Base-by-base conservation (phyloP, 1,139 yeast genomes). In the Taphrina sp. region DNA sequence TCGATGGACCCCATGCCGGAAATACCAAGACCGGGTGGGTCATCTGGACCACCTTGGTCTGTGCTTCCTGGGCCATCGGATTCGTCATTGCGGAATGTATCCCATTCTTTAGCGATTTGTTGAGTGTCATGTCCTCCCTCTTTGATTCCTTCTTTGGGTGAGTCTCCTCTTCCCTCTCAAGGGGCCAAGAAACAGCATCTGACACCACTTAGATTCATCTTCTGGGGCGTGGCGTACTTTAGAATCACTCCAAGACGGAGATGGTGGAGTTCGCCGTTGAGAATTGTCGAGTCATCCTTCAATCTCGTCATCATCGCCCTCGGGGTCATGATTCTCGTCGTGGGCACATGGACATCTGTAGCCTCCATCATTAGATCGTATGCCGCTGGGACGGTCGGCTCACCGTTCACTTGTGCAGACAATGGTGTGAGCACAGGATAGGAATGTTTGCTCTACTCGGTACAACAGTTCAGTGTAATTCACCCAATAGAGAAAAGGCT, bases 101-200 rank as follows among this genome's bases (percentile, higher is more conserved):
- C 64, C 85, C 85, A 12, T 80, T 80, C 67, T 80, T 80, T 66
- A 74, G 79, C 28, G 83, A 79, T 63, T 68, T 80, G 61, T 70
- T 80, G 44, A 74, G 82, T 4, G 70, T 80, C 64, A 79, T 80
- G 83, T 76, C 79, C n/a, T 79, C 84, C 2, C 69, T 80, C 52
- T 80, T 80, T 63, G 84, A 79, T 65, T 78, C 83, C 64, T 80
- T 82, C 81, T 80, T 80, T 63, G 84, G n/a, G n/a, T n/a, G n/a
- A n/a, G n/a, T n/a, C n/a, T n/a, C n/a, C n/a, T n/a, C n/a, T n/a
- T n/a, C n/a, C n/a, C n/a, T n/a, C n/a, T n/a, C n/a, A n/a, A n/a
- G n/a, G n/a, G n/a, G n/a, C n/a, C n/a, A n/a, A n/a, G n/a, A n/a
- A n/a, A n/a, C n/a, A n/a, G n/a, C n/a, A n/a, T n/a, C n/a, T n/a